Conservation (phyloP, 1,139 yeast genomes). For the Geotrichum citri-aurantii region DNA sequence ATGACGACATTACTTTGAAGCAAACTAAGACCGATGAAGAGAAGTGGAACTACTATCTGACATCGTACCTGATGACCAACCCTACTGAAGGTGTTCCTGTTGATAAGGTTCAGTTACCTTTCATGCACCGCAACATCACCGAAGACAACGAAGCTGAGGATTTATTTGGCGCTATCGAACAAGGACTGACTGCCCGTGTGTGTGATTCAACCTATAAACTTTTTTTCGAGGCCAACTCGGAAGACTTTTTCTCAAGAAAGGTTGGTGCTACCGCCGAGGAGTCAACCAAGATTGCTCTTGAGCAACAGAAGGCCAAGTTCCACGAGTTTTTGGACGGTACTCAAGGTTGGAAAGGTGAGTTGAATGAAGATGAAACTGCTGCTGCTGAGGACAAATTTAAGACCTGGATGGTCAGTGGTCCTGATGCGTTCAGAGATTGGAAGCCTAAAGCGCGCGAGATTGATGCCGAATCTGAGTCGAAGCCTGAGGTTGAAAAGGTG, state of each 20-base stretch:
- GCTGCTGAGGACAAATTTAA: conserved; percentile 23
- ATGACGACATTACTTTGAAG: conserved; percentile 80
- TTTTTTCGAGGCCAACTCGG: conserved; percentile 75
- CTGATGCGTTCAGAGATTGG: conserved; percentile 11
- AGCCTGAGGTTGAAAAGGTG: conserved; percentile 12
- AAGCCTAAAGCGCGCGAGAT: background rate
- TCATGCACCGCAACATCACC: conserved; percentile 46
- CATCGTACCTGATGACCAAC: conserved; percentile 87
- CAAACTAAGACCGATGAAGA: conserved; percentile 73
- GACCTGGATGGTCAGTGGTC: conserved; percentile 17
- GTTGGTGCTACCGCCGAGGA: conserved; percentile 16
- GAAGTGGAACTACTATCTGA: conserved; percentile 85
- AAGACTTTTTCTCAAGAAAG: conserved; percentile 61
- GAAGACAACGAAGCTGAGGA: conserved; percentile 24
- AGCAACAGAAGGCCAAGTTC: conserved; percentile 24
- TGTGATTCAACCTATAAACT: conserved; percentile 74
- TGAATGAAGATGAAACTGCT: conserved; percentile 30
- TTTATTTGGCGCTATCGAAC: conserved; percentile 41
- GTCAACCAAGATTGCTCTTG: conserved; percentile 22
- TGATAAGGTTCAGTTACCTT: conserved; percentile 68
- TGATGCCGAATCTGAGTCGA: background rate
- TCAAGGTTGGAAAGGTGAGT: conserved; percentile 36
- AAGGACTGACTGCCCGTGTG: conserved; percentile 75
- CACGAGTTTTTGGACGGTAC: conserved; percentile 31
- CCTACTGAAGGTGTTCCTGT: conserved; percentile 97